Evolutionary conservation across 495 filamentous ascomycete genomes (phyloP).

Genomic region (Penicillium verhagenii): DNA sequence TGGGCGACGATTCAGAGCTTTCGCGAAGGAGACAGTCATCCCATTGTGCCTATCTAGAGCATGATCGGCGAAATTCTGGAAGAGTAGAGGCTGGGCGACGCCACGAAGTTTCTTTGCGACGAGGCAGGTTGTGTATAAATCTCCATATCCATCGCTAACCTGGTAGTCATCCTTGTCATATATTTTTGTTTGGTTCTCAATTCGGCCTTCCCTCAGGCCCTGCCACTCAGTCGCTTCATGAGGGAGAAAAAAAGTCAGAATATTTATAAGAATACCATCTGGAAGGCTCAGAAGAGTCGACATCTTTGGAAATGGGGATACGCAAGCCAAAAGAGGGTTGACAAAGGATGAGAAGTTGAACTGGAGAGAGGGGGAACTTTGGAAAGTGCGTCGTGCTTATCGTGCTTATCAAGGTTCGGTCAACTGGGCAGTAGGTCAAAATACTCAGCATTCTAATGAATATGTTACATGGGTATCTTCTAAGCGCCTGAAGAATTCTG

Average conservation of each 20-base stretch:
- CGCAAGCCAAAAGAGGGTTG: neutral
- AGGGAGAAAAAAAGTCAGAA: neutral
- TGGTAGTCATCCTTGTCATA: neutral
- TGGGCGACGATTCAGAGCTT: slow-evolving; percentile 13
- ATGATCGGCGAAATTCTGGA: slow-evolving; percentile 13
- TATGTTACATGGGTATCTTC: too few relatives aligned
- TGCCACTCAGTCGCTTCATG: neutral
- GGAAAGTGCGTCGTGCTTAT: too few relatives aligned
- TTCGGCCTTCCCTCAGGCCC: neutral
- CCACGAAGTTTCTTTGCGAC: slow-evolving; percentile 22
- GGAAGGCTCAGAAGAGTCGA: neutral
- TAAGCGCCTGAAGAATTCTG: too few relatives aligned
- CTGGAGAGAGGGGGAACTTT: too few relatives aligned
- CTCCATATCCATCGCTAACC: neutral
- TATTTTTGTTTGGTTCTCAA: neutral
- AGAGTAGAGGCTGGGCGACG: slow-evolving; percentile 27
- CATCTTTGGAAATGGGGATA: neutral
- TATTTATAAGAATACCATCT: neutral
- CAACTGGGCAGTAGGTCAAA: too few relatives aligned
- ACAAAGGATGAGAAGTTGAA: too few relatives aligned
- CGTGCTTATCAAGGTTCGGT: too few relatives aligned
- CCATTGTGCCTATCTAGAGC: neutral
- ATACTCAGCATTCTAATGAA: too few relatives aligned
- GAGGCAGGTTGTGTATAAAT: slow-evolving; percentile 19
- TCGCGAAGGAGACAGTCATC: slow-evolving; percentile 12